Base-by-base conservation (phyloP, 2,329 filamentous ascomycete species). In the Aspergillus sp. region DNA sequence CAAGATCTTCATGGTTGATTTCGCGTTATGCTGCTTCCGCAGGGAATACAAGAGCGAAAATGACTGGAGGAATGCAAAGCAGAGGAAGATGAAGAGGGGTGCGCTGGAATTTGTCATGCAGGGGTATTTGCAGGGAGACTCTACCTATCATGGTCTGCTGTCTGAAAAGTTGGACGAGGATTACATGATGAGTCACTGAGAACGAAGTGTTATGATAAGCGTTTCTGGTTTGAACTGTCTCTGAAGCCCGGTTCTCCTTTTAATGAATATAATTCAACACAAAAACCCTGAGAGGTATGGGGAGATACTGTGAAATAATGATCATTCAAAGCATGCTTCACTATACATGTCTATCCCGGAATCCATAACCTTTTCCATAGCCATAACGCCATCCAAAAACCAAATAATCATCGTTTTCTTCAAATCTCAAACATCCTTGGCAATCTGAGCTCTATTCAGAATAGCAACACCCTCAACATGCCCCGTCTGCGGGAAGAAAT, bases 401-500 rank as follows among this genome's bases (percentile, higher is more conserved):
- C 25, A 30, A 30, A 4, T 22, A 22, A 22, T 5, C 20, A 22
- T 22, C 5, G 25, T 30, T 30, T 30, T 30, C 25, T 30, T 30
- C 25, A 30, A 30, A 30, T 4, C 3, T 30, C 25, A 30, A 30
- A 30, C 25, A 30, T 30, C 25, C 25, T 30, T 30, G 25, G 12
- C 12, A 30, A 30, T 30, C 1, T 30, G 25, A 42, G 63, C 64
- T 38, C 66, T 65, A 55, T 72, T 77, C 65, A 84, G 63, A 44
- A 84, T 75, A 43, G 81, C 81, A 47, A 84, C 78, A 12, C 81
- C 79, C 62, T 85, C 82, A 1, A 85, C 82, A 74, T 85, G 82
- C 6, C 80, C 78, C 25, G 82, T 85, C 68, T 97, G 91, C 10
- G 93, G 93, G 70, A 98, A 98, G 69, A 98, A 97, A 66, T 98